phyloP scores from a whole-genome alignment of 257 asterid genomes.

The Solanum etuberosum region DNA sequence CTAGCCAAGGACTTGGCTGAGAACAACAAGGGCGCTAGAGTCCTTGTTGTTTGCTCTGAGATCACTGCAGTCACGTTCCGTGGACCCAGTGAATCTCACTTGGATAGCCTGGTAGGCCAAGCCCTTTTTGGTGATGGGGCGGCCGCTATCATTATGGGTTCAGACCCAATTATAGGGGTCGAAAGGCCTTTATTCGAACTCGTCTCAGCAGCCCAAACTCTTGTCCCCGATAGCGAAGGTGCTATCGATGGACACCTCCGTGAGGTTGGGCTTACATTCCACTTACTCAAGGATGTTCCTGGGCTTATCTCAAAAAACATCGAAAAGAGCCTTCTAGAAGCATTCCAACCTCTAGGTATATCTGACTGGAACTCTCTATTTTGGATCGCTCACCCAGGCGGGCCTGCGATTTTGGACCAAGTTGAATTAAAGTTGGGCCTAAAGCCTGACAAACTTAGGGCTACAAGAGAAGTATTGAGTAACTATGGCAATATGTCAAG shows the following conservation, averaged over 20 bases:
- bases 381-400: conserved; percentile 75
- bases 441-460: conserved; percentile 31
- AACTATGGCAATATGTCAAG: conserved; percentile 68
- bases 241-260: conserved; percentile 48
- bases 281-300: conserved; percentile 38
- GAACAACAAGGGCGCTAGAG: conserved; percentile 59
- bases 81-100: conserved; percentile 43
- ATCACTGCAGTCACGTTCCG: conserved; percentile 48
- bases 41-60: conserved; percentile 60
- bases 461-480: conserved; percentile 46
- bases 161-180: conserved; percentile 32
- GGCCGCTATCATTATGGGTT: conserved; percentile 37
- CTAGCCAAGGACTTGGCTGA: conserved; percentile 73
- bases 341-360: conserved; percentile 40
- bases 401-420: conserved; percentile 58
- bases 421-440: conserved; percentile 40
- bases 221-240: conserved; percentile 43
- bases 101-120: conserved; percentile 51
- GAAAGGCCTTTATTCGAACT: conserved; percentile 51
- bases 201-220: conserved; percentile 45
- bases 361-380: conserved; percentile 61
- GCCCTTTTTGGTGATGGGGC: conserved; percentile 63
- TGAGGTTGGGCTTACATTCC: conserved; percentile 53
- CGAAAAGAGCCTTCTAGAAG: conserved; percentile 34
- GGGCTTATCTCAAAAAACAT: conserved; percentile 40